Base-by-base conservation (phyloP, 495 filamentous ascomycete genomes). In the Collariella sp. region DNA sequence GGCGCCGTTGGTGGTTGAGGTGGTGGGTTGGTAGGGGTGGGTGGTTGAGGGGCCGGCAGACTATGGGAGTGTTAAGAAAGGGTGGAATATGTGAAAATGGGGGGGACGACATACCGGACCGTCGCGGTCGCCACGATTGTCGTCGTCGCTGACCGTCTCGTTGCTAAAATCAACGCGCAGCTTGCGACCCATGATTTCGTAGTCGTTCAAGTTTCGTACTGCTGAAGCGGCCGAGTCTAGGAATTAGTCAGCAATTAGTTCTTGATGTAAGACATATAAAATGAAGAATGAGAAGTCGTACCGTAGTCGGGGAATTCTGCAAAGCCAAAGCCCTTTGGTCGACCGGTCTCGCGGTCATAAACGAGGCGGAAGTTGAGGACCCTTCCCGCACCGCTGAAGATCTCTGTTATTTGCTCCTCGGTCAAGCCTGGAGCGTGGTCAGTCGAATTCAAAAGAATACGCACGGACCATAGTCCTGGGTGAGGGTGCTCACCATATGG, bases 241-340 rank as follows among this genome's bases (percentile, higher is more conserved):
- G 36, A 43, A 19, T n/a, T n/a, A 51, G 40, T 23, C 18, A 18
- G 24, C 16, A 12, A 18, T 3, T 9, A 1, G 29, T 5, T 16
- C 3, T 12, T 26, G 43, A 47, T 22, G 20, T 54, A 22, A 40
- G n/a, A 13, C 26, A 20, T 29, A 7, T 18, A 19, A 3, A 20
- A 13, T 22, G 15, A 33, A 5, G 26, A 3, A 31, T 5, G 50
- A n/a, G n/a, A n/a, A n/a, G n/a, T n/a, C 72, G 33, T 51, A 79
- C 78, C 78, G 57, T 81, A 72, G 60, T 98, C 93, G 23, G 85
- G 81, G 63, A 90, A 98, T 61, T 97, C 91, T 38, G 89, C 88
- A 62, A 98, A 98, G 20, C 93, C 93, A 64, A 95, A 98, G 12
- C 93, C 93, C 68, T 96, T 97, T 0, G 93, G 93, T 40, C 87